phyloP scores from a whole-genome alignment of 164 flowering plant genomes.

The Magnolia officinalis region DNA sequence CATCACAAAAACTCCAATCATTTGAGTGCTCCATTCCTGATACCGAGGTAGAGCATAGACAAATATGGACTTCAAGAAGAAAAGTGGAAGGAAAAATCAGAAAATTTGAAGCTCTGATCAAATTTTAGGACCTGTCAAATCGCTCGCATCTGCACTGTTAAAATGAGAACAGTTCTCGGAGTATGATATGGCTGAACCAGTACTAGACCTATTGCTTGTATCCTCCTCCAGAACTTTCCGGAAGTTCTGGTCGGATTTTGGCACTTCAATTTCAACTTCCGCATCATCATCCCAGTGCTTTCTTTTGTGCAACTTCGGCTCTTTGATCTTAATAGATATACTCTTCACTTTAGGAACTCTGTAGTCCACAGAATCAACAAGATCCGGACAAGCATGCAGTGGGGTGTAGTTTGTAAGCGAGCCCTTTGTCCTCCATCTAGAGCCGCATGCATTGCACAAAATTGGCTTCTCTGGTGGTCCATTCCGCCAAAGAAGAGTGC shows the following conservation, averaged over 20 bases:
- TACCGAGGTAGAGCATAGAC: background rate
- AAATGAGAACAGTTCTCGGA: slow-evolving; percentile 88
- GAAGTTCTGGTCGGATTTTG: slow-evolving; percentile 39
- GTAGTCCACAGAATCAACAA: slow-evolving; percentile 57
- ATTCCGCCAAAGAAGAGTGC: slow-evolving; percentile 99
- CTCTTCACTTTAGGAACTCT: slow-evolving; percentile 48
- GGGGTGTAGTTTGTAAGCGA: slow-evolving; percentile 91
- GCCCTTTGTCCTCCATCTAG: slow-evolving; percentile 98
- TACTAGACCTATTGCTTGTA: slow-evolving; percentile 85
- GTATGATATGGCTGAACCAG: slow-evolving; percentile 93
- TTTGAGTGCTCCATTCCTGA: background rate
- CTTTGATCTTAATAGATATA: slow-evolving; percentile 56
- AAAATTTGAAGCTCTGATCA: background rate
- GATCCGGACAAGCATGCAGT: slow-evolving; percentile 73
- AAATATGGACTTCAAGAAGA: background rate
- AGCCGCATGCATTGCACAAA: slow-evolving; percentile 98
- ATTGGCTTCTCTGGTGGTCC: slow-evolving; percentile 99
- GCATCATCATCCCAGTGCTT: slow-evolving; percentile 39
- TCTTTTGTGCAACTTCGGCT: slow-evolving; percentile 55
- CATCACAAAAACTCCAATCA: background rate
- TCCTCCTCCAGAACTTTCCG: slow-evolving; percentile 74
- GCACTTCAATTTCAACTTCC: slow-evolving; percentile 25
- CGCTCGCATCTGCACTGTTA: slow-evolving; percentile 75
- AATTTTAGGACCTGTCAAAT: slow-evolving; percentile 61
- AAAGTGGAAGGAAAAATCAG: background rate